Percentiles rank a stretch among this genome's conserved stretches.
These are phyloP conservation scores for Otatea glauca DNA, from an alignment of 176 grass and related monocot species.

Conservation along the genomic window DNA sequence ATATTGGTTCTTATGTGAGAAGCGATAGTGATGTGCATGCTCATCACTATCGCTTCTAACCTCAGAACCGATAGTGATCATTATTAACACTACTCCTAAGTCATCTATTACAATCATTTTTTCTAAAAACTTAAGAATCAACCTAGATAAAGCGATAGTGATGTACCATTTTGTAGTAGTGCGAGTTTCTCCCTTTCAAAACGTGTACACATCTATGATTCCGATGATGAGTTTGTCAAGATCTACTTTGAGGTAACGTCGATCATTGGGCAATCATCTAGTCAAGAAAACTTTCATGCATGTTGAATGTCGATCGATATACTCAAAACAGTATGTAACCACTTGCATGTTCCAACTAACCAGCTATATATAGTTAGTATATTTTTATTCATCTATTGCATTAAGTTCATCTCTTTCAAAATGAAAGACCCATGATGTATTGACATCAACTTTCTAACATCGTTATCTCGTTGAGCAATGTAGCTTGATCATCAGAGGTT, in stretches of 20 bases:
- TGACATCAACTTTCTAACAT: neutral
- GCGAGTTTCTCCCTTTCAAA: neutral
- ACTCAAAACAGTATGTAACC: neutral
- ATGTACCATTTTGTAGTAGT: too few relatives aligned
- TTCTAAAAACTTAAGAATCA: too few relatives aligned
- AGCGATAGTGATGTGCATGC: too few relatives aligned
- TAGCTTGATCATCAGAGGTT: neutral
- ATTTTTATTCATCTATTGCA: neutral
- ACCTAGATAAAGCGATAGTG: too few relatives aligned
- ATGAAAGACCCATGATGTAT: neutral
- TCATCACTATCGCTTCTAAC: too few relatives aligned
- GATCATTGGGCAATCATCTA: neutral
- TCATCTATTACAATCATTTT: too few relatives aligned
- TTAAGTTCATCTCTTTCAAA: neutral
- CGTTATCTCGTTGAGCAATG: neutral
- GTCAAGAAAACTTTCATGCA: neutral
- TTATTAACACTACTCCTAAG: too few relatives aligned
- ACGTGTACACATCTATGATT: neutral
- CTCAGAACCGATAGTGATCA: too few relatives aligned
- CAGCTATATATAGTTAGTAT: neutral
- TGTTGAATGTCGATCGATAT: neutral
- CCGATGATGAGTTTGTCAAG: neutral
- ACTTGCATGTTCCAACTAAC: neutral
- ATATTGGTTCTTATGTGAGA: too few relatives aligned
- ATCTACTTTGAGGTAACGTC: neutral